Evolutionary conservation across 768 basidiomycete genomes (phyloP), one percentile per base, ranked within the genome.

Genomic region (Cystobasidium ongulense): DNA sequence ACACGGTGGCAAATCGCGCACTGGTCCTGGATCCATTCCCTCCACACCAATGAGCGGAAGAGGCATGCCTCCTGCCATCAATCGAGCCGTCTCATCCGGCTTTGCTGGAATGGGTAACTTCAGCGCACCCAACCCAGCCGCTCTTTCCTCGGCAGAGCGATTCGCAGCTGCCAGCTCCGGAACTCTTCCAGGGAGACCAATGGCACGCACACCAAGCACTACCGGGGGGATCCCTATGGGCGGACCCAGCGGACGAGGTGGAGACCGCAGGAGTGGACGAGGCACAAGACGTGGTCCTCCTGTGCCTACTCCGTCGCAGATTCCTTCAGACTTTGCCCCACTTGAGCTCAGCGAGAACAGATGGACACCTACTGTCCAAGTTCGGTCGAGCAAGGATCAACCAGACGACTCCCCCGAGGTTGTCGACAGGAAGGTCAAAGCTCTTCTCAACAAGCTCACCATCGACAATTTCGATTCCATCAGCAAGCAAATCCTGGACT

Each of bases 401-500:
- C 79, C 76, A 52, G 81, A 83, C 15, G 89, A 91, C 54, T 88
- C 90, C 0, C 89, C 91, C 11, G 91, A 91, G 78, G 82, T 89
- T 75, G 91, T 97, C 31, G 92, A 96, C 77, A 89, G 92, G 65
- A 95, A 94, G 82, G 93, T 96, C 83, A 92, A 90, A 82, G 84
- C 84, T 64, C 83, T 96, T 72, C 88, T 98, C 78, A 95, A 98
- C 86, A 96, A 92, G 83, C 86, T 97, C 39, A 94, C 94, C 17
- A 90, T 93, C 87, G 92, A 97, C 84, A 90, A 90, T 77, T 97
- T 97, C 85, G 91, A 93, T 77, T 88, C 90, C 8, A 96, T 97
- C 79, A 94, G 93, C 1, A 88, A 90, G 80, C 92, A 98, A 81
- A 95, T 98, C 80, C 89, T 98, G 76, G 82, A 85, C 10, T 97